These are phyloP conservation scores for Penicillium carneum DNA, from an alignment of 2,329 filamentous ascomycete species.

Conservation along the genomic window DNA sequence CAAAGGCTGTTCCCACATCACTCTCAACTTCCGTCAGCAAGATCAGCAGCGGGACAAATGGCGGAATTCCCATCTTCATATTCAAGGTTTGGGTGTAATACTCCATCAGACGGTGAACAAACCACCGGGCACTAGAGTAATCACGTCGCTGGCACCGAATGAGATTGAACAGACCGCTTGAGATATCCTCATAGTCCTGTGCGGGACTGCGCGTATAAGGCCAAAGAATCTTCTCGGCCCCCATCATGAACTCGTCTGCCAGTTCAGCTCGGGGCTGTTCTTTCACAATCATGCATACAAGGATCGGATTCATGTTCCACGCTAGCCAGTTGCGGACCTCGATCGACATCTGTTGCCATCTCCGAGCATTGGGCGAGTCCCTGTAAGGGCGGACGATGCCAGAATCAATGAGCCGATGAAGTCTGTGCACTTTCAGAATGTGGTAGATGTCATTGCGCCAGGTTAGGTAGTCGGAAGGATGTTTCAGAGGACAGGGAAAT, in stretches of 20 bases:
- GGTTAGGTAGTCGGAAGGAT: background rate
- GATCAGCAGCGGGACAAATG: background rate
- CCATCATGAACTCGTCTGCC: background rate
- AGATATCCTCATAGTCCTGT: background rate
- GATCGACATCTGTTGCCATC: background rate
- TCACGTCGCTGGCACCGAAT: background rate
- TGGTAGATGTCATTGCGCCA: background rate
- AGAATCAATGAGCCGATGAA: background rate
- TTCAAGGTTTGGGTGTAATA: conserved; percentile 1
- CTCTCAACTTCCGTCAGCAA: background rate
- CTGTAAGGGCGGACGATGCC: background rate
- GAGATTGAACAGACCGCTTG: background rate
- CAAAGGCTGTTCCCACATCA: background rate
- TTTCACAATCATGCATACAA: conserved; percentile 3
- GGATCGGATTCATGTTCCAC: conserved; percentile 6
- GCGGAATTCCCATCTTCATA: conserved; percentile 3
- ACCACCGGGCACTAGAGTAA: background rate
- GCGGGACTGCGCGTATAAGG: background rate
- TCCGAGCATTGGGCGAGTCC: conserved; percentile 1
- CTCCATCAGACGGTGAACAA: background rate
- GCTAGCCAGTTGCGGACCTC: conserved; percentile 8
- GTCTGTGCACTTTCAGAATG: background rate
- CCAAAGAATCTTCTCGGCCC: background rate
- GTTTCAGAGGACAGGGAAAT: background rate
- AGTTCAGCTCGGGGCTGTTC: background rate